Evolutionary conservation across 2,329 filamentous ascomycete genomes (phyloP).

Genomic region (Diaporthe batatas): DNA sequence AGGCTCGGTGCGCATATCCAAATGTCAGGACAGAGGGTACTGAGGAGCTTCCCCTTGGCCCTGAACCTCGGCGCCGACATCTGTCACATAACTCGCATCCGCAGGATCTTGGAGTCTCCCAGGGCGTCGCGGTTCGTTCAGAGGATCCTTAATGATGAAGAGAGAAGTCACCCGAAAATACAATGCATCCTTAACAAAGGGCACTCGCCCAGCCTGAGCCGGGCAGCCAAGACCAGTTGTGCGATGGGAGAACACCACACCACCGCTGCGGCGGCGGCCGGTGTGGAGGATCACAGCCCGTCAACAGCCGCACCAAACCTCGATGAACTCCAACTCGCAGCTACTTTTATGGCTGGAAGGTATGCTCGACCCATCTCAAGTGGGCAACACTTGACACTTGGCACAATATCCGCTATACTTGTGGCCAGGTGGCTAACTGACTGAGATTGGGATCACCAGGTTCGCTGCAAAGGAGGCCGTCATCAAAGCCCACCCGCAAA

Average conservation of each 20-base stretch:
- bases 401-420: neutral
- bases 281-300: neutral
- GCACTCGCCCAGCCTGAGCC: neutral
- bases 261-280: neutral
- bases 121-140: constrained; percentile 60
- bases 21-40: constrained; percentile 33
- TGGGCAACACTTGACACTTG: neutral
- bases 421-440: neutral
- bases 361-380: constrained; percentile 46
- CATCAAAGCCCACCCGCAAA: constrained; percentile 77
- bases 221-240: neutral
- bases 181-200: constrained; percentile 12
- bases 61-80: constrained; percentile 84
- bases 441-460: constrained; percentile 50
- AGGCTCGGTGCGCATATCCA: neutral
- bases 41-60: constrained; percentile 69
- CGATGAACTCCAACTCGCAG: constrained; percentile 52
- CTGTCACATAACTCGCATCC: constrained; percentile 76
- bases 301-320: constrained; percentile 38
- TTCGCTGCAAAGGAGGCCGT: constrained; percentile 82
- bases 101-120: constrained; percentile 64
- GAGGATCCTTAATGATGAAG: constrained; percentile 61
- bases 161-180: constrained; percentile 47
- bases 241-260: neutral
- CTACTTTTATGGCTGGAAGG: constrained; percentile 61